Evolutionary conservation across 2,329 filamentous ascomycete species (phyloP), one percentile per base, ranked within the genome.

Genomic region (Ceratocystis albifundus): DNA sequence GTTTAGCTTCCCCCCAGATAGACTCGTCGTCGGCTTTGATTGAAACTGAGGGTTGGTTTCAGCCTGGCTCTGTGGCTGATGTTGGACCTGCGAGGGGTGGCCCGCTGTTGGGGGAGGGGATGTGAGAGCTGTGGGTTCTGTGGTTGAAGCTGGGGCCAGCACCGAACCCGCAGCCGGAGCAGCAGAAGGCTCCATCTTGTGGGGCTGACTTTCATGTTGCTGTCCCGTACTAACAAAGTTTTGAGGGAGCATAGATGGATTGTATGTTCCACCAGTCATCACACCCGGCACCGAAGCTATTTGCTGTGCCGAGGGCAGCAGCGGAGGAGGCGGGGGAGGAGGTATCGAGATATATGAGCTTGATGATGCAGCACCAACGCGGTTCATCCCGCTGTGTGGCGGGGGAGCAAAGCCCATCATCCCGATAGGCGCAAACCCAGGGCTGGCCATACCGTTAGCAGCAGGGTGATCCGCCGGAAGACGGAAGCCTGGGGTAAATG

Each of bases 401-500:
- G 75, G 71, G 12, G 71, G 72, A 10, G 62, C 67, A 61, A 20
- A 69, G 71, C 1, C 69, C 70, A 1, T 75, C 75, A 62, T 79
- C 79, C 7, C 79, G 77, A 78, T 76, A 28, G 80, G 78, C 2
- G 74, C 71, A 45, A 78, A 71, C 2, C 77, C 75, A 3, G 78
- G 75, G 55, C 75, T 77, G 3, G 75, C 70, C 48, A 77, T 65
- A 28, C 74, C 80, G 69, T 73, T 76, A 32, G 22, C 81, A 74
- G 0, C 77, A 78, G 0, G 77, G 77, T 3, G 77, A 76, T 48
- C 77, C 1, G 74, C 75, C 36, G 76, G 76, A 0, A 80, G 80
- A 0, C 79, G 78, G 65, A 82, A 79, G 0, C 80, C 80, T 0
- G 79, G 79, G 0, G 79, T 80, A 71, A 83, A 84, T 8, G 80